Percentiles rank a stretch among this genome's conserved stretches.
phyloP scores from a whole-genome alignment of 352 stramenopile genomes.

The Phytophthora pini region DNA sequence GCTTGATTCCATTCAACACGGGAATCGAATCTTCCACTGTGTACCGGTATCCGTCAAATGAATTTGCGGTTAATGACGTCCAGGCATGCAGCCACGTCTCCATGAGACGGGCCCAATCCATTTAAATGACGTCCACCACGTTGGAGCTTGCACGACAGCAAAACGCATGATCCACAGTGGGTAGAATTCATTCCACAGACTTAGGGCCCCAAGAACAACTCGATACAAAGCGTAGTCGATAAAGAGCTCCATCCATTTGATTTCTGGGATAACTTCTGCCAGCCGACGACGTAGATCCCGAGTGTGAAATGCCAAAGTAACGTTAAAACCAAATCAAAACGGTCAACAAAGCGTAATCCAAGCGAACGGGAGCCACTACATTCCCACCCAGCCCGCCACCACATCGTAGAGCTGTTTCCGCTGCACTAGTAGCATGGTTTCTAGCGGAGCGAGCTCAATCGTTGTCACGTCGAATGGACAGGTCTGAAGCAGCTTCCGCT shows the following conservation, averaged over 20 bases:
- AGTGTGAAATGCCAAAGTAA: background rate
- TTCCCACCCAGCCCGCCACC: constrained; percentile 22
- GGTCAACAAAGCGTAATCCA: constrained; percentile 4
- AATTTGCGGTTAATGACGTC: no score
- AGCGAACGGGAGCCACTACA: constrained; percentile 19
- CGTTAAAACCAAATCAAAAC: constrained; percentile 5
- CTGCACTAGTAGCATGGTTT: constrained; percentile 30
- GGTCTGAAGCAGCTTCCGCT: constrained; percentile 39
- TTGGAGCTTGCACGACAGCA: no score
- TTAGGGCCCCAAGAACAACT: no score
- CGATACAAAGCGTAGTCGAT: background rate
- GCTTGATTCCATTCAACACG: constrained; percentile 14
- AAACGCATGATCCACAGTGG: no score
- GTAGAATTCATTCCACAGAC: no score
- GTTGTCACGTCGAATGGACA: constrained; percentile 50
- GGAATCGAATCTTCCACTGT: constrained; percentile 2
- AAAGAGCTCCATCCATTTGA: background rate
- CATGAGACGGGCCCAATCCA: no score
- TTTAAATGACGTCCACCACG: no score
- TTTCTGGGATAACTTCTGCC: background rate
- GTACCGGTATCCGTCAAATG: no score
- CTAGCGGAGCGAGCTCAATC: constrained; percentile 24
- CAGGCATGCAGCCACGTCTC: no score
- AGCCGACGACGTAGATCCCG: background rate
- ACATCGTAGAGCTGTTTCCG: constrained; percentile 34